A percentile compares a stretch with the other conserved stretches of the same genome.
These are phyloP conservation scores for Noccaea caerulescens DNA, from an alignment of 345 rosid species.

Conservation along the genomic window DNA sequence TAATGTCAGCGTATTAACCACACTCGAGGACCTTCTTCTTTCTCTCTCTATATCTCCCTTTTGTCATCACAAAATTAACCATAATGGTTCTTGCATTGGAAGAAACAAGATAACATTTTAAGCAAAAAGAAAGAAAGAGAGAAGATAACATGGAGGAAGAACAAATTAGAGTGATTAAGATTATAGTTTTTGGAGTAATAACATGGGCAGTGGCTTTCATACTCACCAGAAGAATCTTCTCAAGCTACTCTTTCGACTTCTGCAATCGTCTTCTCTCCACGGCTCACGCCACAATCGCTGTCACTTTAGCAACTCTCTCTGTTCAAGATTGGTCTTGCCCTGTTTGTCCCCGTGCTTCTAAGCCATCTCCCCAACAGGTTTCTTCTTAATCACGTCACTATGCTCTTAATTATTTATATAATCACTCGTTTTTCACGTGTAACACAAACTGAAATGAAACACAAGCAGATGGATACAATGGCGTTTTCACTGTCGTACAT, in stretches of 20 bases:
- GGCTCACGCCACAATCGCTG: slow-evolving; percentile 62
- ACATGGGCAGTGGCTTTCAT: slow-evolving; percentile 62
- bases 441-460: slow-evolving; percentile 11
- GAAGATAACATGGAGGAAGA: slow-evolving; percentile 53
- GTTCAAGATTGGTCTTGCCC: slow-evolving; percentile 84
- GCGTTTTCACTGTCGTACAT: slow-evolving; percentile 64
- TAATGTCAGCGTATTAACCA: slow-evolving; percentile 26
- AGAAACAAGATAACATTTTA: not conserved
- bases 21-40: slow-evolving; percentile 3
- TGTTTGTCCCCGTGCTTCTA: slow-evolving; percentile 68
- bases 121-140: not conserved
- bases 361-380: slow-evolving; percentile 55
- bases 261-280: slow-evolving; percentile 76
- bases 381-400: not conserved
- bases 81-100: not conserved
- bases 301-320: slow-evolving; percentile 63
- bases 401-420: not conserved
- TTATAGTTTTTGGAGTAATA: slow-evolving; percentile 52
- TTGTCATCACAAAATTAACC: slow-evolving; percentile 2
- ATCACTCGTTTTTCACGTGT: slow-evolving; percentile 12
- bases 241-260: slow-evolving; percentile 64
- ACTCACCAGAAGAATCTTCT: slow-evolving; percentile 48
- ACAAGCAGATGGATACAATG: slow-evolving; percentile 57
- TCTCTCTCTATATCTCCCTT: not conserved
- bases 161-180: slow-evolving; percentile 27